Evolutionary conservation across 1,284 basidiomycete species (phyloP).

Genomic region (Marasmius oreades): DNA sequence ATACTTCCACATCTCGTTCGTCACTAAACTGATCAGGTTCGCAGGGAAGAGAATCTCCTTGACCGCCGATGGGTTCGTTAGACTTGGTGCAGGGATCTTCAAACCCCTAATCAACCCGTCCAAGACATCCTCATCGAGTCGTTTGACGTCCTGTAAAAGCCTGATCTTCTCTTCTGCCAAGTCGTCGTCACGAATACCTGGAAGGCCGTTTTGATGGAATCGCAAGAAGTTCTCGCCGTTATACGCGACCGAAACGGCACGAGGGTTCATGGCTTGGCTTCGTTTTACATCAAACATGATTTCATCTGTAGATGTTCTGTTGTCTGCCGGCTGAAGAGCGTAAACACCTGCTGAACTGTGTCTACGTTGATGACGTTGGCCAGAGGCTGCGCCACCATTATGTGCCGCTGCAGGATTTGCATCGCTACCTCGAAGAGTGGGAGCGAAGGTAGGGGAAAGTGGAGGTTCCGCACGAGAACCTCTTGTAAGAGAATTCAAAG

Average conservation of each 20-base stretch:
- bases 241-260: slow-evolving; percentile 92
- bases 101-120: slow-evolving; percentile 88
- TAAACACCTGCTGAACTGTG: slow-evolving; percentile 85
- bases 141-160: slow-evolving; percentile 89
- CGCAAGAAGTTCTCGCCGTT: slow-evolving; percentile 69
- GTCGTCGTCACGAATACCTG: slow-evolving; percentile 77
- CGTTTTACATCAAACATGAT: slow-evolving; percentile 76
- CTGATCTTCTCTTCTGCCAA: slow-evolving; percentile 94
- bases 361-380: slow-evolving; percentile 68
- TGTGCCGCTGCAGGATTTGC: slow-evolving; percentile 37
- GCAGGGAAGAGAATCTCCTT: slow-evolving; percentile 99
- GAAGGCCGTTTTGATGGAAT: slow-evolving; percentile 69
- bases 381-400: slow-evolving; percentile 27
- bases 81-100: slow-evolving; percentile 90
- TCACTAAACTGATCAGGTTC: slow-evolving; percentile 96
- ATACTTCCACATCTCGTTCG: slow-evolving; percentile 99
- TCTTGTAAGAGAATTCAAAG: slow-evolving; percentile 79
- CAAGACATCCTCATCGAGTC: slow-evolving; percentile 92
- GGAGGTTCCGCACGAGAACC: slow-evolving; percentile 68
- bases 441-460: slow-evolving; percentile 79
- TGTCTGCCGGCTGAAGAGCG: slow-evolving; percentile 55
- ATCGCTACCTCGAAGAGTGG: slow-evolving; percentile 60
- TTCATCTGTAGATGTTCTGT: slow-evolving; percentile 75
- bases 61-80: slow-evolving; percentile 88
- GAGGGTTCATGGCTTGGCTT: slow-evolving; percentile 72